Conservation (phyloP, 345 rosid species). For the Turnera subulata region DNA sequence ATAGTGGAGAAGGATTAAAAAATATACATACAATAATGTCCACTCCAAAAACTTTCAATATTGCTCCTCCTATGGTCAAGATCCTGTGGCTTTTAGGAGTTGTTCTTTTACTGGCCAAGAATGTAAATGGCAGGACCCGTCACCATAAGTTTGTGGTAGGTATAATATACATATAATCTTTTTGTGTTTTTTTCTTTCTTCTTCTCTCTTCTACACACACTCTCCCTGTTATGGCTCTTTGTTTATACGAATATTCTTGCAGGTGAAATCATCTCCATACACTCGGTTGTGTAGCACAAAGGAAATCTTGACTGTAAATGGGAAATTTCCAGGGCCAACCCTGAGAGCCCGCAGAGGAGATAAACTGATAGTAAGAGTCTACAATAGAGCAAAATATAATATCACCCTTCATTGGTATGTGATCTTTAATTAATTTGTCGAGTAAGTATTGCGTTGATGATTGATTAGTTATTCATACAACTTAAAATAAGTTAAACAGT, state of each 20-base stretch:
- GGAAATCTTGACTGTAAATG: slow-evolving; percentile 10
- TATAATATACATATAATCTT: background rate
- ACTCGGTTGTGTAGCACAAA: slow-evolving; percentile 8
- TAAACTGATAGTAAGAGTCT: background rate
- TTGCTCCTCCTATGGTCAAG: background rate
- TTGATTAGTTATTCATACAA: no score
- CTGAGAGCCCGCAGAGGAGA: slow-evolving; percentile 5
- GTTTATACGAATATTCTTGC: background rate
- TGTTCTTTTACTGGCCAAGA: background rate
- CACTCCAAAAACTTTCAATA: no score
- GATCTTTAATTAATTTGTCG: no score
- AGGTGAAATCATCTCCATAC: background rate
- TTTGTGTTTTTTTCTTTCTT: background rate
- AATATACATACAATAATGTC: no score
- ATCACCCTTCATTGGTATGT: slow-evolving; percentile 16
- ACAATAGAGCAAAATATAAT: slow-evolving; percentile 10
- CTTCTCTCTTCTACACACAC: background rate
- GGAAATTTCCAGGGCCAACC: slow-evolving; percentile 16
- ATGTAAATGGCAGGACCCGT: background rate
- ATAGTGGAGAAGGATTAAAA: no score
- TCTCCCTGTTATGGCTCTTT: background rate
- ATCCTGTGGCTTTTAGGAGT: background rate
- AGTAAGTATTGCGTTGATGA: no score
- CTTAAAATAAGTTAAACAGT: no score
- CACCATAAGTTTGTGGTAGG: slow-evolving; percentile 2